These are phyloP conservation scores for Fusarium longipes DNA, from an alignment of 2,329 filamentous ascomycete species.

Conservation along the genomic window DNA sequence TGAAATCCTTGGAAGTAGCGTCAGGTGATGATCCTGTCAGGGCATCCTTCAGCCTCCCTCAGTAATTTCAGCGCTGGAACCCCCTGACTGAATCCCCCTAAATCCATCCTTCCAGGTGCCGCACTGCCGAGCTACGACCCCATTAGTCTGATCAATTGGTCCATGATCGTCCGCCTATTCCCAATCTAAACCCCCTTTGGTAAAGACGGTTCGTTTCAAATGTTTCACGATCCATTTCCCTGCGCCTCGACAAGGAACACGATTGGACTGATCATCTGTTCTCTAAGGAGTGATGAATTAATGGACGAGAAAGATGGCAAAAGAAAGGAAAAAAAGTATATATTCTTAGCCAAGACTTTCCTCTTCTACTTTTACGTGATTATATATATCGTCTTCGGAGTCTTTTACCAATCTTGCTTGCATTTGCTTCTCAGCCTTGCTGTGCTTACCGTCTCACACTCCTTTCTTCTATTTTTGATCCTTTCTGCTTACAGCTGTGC, in stretches of 20 bases:
- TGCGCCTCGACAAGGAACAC: conserved; percentile 18
- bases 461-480: conserved; percentile 1
- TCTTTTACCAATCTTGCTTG: neutral
- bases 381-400: neutral
- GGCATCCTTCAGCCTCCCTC: neutral
- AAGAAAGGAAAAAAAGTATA: neutral
- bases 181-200: neutral
- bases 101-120: conserved; percentile 2
- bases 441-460: conserved; percentile 5
- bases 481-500: conserved; percentile 5
- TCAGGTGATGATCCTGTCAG: neutral
- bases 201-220: conserved; percentile 17
- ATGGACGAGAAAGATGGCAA: too few species aligned
- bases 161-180: neutral
- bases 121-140: neutral
- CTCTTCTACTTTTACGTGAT: neutral
- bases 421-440: neutral
- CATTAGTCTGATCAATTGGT: conserved; percentile 18
- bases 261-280: conserved; percentile 14
- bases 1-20: neutral
- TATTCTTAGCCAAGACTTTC: neutral
- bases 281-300: neutral
- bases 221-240: conserved; percentile 3
- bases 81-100: neutral
- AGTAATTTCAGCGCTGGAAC: neutral